A percentile compares a stretch with the other conserved stretches of the same genome.
Evolutionary conservation across 108 stramenopile species (phyloP).

Genomic region (Nitzschia palea): DNA sequence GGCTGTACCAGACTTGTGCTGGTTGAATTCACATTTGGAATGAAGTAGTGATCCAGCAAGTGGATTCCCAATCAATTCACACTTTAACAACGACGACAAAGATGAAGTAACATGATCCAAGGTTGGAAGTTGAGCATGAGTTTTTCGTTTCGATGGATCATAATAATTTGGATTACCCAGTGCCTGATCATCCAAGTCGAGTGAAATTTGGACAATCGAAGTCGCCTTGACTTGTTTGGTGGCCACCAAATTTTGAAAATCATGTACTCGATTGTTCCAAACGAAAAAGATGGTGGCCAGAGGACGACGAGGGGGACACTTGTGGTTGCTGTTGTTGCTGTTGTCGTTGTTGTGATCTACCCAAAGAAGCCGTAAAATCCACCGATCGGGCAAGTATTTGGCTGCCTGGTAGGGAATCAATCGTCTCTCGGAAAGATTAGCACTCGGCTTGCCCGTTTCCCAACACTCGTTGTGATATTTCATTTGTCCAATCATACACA

Average conservation of each 20-base stretch:
- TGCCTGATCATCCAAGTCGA: neutral
- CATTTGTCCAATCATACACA: neutral
- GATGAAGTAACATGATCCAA: neutral
- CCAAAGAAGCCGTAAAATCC: neutral
- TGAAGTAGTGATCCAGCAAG: too few species aligned
- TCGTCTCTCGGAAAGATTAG: neutral
- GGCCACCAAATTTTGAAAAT: neutral
- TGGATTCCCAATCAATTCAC: constrained; percentile 3
- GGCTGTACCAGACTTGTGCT: too few species aligned
- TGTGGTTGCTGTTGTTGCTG: neutral
- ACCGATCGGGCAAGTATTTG: constrained; percentile 2
- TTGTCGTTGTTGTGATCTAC: neutral
- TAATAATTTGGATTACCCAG: constrained; percentile 1
- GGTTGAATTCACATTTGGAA: too few species aligned
- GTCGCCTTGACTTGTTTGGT: neutral
- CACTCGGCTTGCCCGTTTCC: constrained; percentile 15
- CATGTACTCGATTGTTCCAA: constrained; percentile 4
- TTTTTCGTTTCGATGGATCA: neutral
- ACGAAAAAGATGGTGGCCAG: constrained; percentile 5
- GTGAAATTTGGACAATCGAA: neutral
- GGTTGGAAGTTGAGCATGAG: neutral
- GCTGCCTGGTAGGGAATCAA: constrained; percentile 2
- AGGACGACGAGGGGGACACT: neutral
- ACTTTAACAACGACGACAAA: neutral
- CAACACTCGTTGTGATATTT: constrained; percentile 12